These are phyloP conservation scores for Diutina neorugosa DNA, from an alignment of 1,139 yeast species.

Conservation along the genomic window DNA sequence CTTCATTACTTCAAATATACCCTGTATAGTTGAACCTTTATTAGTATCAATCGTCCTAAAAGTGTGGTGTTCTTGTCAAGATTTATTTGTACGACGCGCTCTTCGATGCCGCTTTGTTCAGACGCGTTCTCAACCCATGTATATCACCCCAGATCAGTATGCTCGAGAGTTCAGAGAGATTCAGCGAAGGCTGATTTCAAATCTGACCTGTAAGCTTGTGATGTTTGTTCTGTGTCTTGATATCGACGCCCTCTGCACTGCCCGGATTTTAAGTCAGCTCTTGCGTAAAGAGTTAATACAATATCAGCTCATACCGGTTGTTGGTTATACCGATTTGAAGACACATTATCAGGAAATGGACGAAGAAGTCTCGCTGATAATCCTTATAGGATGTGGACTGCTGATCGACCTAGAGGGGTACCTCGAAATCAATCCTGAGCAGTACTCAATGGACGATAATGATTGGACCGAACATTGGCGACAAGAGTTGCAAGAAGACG, in stretches of 20 bases:
- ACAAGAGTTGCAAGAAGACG: slow-evolving; percentile 4
- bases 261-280: slow-evolving; percentile 59
- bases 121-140: slow-evolving; percentile 27
- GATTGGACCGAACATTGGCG: slow-evolving; percentile 8
- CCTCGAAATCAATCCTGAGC: slow-evolving; percentile 51
- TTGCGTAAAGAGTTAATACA: slow-evolving; percentile 76
- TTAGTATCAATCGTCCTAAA: too few species aligned
- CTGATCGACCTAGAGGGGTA: slow-evolving; percentile 77
- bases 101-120: neutral
- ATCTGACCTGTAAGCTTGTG: slow-evolving; percentile 81
- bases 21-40: too few species aligned
- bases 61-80: too few species aligned
- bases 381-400: slow-evolving; percentile 92
- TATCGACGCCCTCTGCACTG: slow-evolving; percentile 86
- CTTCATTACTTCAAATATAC: too few species aligned
- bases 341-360: slow-evolving; percentile 55
- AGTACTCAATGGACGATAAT: slow-evolving; percentile 13
- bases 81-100: neutral
- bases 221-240: slow-evolving; percentile 84
- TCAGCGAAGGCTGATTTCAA: slow-evolving; percentile 56
- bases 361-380: slow-evolving; percentile 61
- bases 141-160: slow-evolving; percentile 50
- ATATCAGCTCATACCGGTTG: slow-evolving; percentile 86
- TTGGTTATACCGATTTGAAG: slow-evolving; percentile 76
- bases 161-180: slow-evolving; percentile 48